Conservation (phyloP, 176 grass and related monocot species). For the Cocos nucifera region DNA sequence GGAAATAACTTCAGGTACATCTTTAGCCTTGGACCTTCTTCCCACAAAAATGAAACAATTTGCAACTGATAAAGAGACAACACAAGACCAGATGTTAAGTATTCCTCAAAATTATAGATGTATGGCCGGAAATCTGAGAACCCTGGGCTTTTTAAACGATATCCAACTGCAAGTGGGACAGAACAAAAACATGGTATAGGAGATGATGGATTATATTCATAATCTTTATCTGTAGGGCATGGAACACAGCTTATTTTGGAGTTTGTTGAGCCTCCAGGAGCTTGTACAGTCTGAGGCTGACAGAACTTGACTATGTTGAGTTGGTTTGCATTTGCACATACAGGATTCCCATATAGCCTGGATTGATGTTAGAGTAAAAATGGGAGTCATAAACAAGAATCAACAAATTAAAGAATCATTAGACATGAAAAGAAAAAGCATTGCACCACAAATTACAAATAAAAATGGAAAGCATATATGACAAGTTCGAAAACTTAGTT, state of each 20-base stretch:
- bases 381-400: not conserved
- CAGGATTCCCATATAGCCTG: slow-evolving; percentile 63
- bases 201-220: slow-evolving; percentile 29
- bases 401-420: no score
- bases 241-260: slow-evolving; percentile 14
- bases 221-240: slow-evolving; percentile 22
- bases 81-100: slow-evolving; percentile 40
- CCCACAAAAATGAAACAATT: slow-evolving; percentile 40
- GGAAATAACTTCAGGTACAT: slow-evolving; percentile 62
- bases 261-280: not conserved
- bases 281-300: not conserved
- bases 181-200: slow-evolving; percentile 30
- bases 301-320: slow-evolving; percentile 39
- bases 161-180: slow-evolving; percentile 32
- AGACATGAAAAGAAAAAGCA: no score
- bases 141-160: slow-evolving; percentile 72
- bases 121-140: slow-evolving; percentile 49
- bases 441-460: no score
- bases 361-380: slow-evolving; percentile 8
- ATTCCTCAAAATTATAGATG: slow-evolving; percentile 30
- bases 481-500: no score
- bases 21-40: slow-evolving; percentile 58
- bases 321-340: slow-evolving; percentile 35
- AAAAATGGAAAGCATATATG: no score
- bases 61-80: slow-evolving; percentile 36